phyloP scores from a whole-genome alignment of 1,284 basidiomycete genomes.

The Fomitopsis schrenkii region DNA sequence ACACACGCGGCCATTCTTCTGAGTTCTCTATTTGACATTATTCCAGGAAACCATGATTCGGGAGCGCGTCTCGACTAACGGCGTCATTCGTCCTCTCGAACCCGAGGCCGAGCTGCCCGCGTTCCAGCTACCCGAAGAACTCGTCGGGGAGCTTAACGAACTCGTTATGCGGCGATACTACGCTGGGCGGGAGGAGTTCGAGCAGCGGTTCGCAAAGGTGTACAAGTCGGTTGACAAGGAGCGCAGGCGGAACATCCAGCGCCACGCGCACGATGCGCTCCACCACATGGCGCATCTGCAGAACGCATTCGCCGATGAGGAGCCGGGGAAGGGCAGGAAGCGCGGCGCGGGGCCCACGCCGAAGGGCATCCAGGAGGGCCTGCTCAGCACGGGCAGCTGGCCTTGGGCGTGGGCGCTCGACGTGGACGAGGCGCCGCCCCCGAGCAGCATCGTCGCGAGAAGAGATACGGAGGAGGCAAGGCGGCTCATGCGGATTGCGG shows the following conservation, averaged over 20 bases:
- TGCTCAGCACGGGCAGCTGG: constrained; percentile 50
- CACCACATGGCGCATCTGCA: constrained; percentile 46
- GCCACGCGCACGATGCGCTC: constrained; percentile 49
- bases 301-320: constrained; percentile 25
- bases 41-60: constrained; percentile 58
- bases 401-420: constrained; percentile 76
- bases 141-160: constrained; percentile 71
- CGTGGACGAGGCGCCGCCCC: constrained; percentile 70
- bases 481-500: constrained; percentile 64
- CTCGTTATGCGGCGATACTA: constrained; percentile 60
- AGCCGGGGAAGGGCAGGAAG: constrained; percentile 13
- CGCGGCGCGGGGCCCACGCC: constrained; percentile 27
- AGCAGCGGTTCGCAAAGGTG: constrained; percentile 57
- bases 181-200: constrained; percentile 51
- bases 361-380: constrained; percentile 45
- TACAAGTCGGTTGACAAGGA: constrained; percentile 55
- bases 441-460: constrained; percentile 77
- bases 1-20: neutral
- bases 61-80: constrained; percentile 61
- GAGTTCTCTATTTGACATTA: neutral
- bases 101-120: constrained; percentile 44
- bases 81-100: constrained; percentile 58
- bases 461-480: constrained; percentile 75
- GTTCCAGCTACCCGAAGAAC: constrained; percentile 48
- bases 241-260: constrained; percentile 54